Evolutionary conservation across 148 eudicot species (phyloP).

Genomic region (Amaranthus cruentus): DNA sequence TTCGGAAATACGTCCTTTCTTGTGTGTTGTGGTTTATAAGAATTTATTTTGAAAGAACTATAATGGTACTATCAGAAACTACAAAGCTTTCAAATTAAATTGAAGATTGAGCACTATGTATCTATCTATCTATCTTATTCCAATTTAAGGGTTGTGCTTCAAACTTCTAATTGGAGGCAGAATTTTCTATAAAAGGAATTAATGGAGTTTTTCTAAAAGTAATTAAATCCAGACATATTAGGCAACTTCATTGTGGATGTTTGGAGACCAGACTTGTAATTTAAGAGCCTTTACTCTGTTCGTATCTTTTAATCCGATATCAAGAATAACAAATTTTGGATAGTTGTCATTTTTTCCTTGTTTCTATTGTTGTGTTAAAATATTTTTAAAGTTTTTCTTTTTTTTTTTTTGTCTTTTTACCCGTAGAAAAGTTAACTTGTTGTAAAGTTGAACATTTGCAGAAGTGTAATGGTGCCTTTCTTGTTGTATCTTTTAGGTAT

Average conservation of each 20-base stretch:
- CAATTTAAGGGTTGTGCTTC: neutral
- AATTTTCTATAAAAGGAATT: neutral
- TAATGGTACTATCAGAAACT: neutral
- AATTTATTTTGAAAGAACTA: neutral
- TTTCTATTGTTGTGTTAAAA: neutral
- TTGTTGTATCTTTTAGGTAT: slow-evolving; percentile 32
- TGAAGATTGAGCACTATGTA: neutral
- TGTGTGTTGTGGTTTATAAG: neutral
- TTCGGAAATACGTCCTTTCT: neutral
- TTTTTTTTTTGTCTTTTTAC: neutral
- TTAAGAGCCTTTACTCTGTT: slow-evolving; percentile 6
- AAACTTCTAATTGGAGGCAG: neutral
- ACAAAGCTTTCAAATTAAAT: slow-evolving; percentile 6
- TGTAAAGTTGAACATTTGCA: neutral
- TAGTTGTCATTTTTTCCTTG: neutral
- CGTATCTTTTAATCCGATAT: slow-evolving; percentile 4
- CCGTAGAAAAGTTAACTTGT: neutral
- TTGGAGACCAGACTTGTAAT: neutral
- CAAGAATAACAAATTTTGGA: neutral
- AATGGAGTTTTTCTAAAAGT: neutral
- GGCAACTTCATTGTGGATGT: neutral
- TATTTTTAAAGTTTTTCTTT: neutral
- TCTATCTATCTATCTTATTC: neutral
- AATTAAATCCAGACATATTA: neutral
- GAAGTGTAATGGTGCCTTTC: slow-evolving; percentile 7